Evolutionary conservation across 305 asterid species (phyloP).

Genomic region (Fraxinus greggii): DNA sequence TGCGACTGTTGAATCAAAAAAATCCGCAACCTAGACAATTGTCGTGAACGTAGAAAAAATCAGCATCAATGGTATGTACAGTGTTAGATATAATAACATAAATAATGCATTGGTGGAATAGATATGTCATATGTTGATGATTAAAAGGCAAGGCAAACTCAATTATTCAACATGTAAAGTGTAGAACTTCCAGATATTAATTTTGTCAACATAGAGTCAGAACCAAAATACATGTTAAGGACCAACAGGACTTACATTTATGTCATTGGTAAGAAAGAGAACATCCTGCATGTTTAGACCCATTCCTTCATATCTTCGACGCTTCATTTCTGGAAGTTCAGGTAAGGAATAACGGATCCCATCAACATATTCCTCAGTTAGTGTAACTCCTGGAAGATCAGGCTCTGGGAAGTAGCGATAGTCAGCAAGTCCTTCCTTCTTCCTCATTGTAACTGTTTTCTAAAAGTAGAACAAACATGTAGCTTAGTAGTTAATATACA

Average conservation of each 20-base stretch:
- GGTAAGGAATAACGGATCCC: constrained; percentile 66
- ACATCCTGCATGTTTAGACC: constrained; percentile 98
- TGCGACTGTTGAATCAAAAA: constrained; percentile 72
- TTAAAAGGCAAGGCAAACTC: background rate
- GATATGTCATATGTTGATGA: background rate
- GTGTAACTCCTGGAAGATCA: constrained; percentile 88
- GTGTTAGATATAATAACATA: background rate
- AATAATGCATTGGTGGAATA: background rate
- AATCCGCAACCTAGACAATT: constrained; percentile 67
- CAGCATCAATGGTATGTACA: background rate
- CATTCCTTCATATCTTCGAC: constrained; percentile 76
- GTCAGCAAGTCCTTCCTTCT: constrained; percentile 98
- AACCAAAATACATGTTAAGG: background rate
- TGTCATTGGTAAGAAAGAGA: constrained; percentile 82
- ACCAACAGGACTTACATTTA: constrained; percentile 49
- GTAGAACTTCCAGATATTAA: constrained; percentile 13
- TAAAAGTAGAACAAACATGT: constrained; percentile 32
- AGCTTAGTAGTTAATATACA: constrained; percentile 19
- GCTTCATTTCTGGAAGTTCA: constrained; percentile 92
- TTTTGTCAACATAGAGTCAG: constrained; percentile 11
- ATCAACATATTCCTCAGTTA: constrained; percentile 60
- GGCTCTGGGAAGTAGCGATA: constrained; percentile 99
- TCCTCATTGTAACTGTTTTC: constrained; percentile 97
- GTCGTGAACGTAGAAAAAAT: constrained; percentile 2
- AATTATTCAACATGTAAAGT: background rate